Evolutionary conservation across 1,139 yeast genomes (phyloP), one percentile per base, ranked within the genome.

Genomic region (Zygosaccharomyces pseudobailii): DNA sequence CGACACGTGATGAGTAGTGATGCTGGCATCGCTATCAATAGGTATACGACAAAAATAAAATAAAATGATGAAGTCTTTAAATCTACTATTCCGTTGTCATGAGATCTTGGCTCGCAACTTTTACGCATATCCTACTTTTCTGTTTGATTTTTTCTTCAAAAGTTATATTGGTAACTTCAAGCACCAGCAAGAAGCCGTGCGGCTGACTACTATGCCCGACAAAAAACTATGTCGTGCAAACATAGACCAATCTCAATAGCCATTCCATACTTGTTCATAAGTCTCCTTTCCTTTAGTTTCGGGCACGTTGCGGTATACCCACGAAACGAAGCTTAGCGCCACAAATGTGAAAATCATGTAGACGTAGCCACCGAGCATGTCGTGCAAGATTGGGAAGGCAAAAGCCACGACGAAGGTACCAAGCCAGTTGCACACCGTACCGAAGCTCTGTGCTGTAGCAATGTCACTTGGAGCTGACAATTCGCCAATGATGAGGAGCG

Each of bases 401-500:
- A 75, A 84, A 0, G 96, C 97, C 35, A 90, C 82, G 1, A 81
- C 57, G 60, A 92, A 90, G 0, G 96, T 89, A 5, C 95, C 86
- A 8, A 86, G 58, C 97, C 97, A 90, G 66, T 90, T 92, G 71
- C 88, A 79, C 9, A 89, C 80, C 0, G 94, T 87, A 7, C 96
- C 97, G 74, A 88, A 84, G 62, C 95, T 84, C 67, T 92, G 98
- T 1, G 97, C 97, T 42, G 81, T 74, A 2, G 90, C 94, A 49
- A 82, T 84, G 3, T 92, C 94, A 47, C 79, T 79, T 2, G 79
- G 72, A 49, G 88, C 95, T 0, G 96, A 84, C 19, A 90, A 82
- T 64, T 92, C 97, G 6, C 95, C 80, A n/a, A 92, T 84, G 50
- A 90, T 69, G 55, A 90, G 70, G 68, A 90, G 90, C 30, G 98